A percentile compares a stretch with the other conserved stretches of the same genome.
These are phyloP conservation scores for Colletotrichum caudatum DNA, from an alignment of 2,329 filamentous ascomycete genomes.

Conservation along the genomic window DNA sequence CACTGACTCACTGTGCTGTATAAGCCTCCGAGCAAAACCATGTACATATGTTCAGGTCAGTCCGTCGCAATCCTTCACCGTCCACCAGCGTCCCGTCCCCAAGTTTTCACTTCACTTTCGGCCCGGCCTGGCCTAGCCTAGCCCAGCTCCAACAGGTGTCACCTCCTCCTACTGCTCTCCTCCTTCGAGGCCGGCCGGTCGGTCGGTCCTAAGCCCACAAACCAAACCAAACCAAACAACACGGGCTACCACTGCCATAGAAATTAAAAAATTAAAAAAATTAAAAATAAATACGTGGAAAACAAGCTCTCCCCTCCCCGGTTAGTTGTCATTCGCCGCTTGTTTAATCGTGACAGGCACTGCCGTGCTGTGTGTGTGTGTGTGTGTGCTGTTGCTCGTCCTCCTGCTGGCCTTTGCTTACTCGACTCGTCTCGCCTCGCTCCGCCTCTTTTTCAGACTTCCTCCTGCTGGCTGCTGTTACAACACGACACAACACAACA, in stretches of 20 bases:
- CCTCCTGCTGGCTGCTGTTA: not conserved
- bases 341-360: not conserved
- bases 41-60: no score
- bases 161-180: not conserved
- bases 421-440: not conserved
- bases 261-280: not conserved
- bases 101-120: constrained; percentile 11
- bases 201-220: not conserved
- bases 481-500: not conserved
- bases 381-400: not conserved
- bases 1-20: no score
- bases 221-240: no score
- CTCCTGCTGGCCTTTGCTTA: constrained; percentile 3
- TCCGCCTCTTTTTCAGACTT: not conserved
- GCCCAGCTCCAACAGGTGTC: constrained; percentile 19
- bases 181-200: not conserved
- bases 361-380: not conserved
- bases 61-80: not conserved
- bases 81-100: constrained; percentile 7
- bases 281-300: not conserved
- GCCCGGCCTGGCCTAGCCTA: constrained; percentile 21
- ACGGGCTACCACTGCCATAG: not conserved
- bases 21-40: not conserved
- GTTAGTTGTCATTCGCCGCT: constrained; percentile 22
- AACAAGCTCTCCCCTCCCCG: not conserved